These are phyloP conservation scores for Solanum etuberosum DNA, from an alignment of 257 asterid genomes.

Conservation along the genomic window DNA sequence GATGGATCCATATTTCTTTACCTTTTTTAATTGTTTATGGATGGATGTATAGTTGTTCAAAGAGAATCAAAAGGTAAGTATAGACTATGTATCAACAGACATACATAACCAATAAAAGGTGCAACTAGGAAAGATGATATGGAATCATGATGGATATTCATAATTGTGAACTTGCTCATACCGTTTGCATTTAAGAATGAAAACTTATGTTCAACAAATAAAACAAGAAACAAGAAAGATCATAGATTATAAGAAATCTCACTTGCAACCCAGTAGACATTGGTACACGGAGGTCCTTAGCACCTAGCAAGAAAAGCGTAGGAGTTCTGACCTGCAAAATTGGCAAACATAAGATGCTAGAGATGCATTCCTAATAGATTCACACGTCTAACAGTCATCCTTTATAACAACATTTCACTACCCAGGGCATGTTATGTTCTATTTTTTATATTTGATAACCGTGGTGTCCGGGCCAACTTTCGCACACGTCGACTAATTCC, in stretches of 20 bases:
- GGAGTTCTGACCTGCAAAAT: constrained; percentile 84
- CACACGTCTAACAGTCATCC: not conserved
- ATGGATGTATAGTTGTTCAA: not conserved
- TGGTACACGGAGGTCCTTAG: constrained; percentile 91
- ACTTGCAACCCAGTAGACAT: constrained; percentile 79
- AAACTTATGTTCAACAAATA: not conserved
- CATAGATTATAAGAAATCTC: constrained; percentile 8
- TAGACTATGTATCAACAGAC: not conserved
- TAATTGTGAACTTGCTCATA: not conserved
- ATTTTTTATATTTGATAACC: too few relatives aligned
- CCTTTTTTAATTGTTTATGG: not conserved
- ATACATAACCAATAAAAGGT: not conserved
- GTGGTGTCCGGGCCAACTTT: not conserved
- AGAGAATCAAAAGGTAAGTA: not conserved
- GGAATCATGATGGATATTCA: not conserved
- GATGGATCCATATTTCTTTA: not conserved
- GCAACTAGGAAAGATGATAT: not conserved
- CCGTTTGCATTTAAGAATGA: not conserved
- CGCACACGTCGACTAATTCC: not conserved
- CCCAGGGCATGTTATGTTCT: not conserved
- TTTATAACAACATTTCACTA: too few relatives aligned
- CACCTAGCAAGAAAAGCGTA: constrained; percentile 69
- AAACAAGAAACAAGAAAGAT: not conserved
- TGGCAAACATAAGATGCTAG: not conserved
- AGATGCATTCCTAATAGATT: not conserved